Base-by-base conservation (phyloP, 2,329 filamentous ascomycete species). In the Aspergillus carbonarius region DNA sequence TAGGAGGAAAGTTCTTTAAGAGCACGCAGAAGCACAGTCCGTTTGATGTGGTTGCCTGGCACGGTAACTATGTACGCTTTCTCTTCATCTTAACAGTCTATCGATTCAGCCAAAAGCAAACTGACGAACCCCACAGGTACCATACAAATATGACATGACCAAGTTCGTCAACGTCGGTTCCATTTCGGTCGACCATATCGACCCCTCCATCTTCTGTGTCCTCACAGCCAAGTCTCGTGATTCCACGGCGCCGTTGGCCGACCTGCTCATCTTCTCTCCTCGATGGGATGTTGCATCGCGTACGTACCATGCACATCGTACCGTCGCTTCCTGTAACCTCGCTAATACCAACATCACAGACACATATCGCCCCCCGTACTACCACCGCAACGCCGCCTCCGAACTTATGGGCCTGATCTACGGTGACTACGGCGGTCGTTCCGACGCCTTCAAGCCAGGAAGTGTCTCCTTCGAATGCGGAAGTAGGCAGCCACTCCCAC, bases 1-100 rank as follows among this genome's bases (percentile, higher is more conserved):
- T 89, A 47, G 81, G 80, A 1, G 86, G 86, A 1, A 79, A 81
- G 42, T 82, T 88, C 37, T 88, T 87, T 66, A 77, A 75, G 20
- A 85, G 82, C 55, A 80, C 79, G 20, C 88, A 90, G 68, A 78
- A 78, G 20, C 87, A 90, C 68, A 86, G 82, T 2, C 88, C 88
- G 0, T 91, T 89, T 66, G 87, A 90, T 64, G 87, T 90, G 1
- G 85, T 89, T 0, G 87, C 86, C 1, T 90, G 88, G 87, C 87
- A 89, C 64, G 87, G 87, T n/a, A 86, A 84, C 53, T 88, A 88
- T 65, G 74, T 73, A 62, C 18, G 68, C 62, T 15, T 27, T 17
- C 17, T 9, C 9, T 23, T 10, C 17, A 10, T 35, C 12, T 39
- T 5, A 4, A 27, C 27, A 4, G 5, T 3, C 1, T 32, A 32